phyloP scores from a whole-genome alignment of 306 rosid genomes.

The Cucurbita maxima region DNA sequence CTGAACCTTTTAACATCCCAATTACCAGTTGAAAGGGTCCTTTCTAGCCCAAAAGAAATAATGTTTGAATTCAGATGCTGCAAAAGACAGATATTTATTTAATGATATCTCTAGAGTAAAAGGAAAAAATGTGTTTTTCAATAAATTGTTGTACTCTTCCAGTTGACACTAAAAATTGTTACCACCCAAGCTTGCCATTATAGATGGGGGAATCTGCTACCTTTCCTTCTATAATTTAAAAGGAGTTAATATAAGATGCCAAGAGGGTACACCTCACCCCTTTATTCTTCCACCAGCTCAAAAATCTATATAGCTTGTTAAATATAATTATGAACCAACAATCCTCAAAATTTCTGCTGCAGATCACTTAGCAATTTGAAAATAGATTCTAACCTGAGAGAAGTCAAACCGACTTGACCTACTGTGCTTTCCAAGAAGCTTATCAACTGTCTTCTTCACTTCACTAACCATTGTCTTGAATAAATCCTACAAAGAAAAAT shows the following conservation, averaged over 20 bases:
- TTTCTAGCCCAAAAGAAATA: constrained; percentile 54
- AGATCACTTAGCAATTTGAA: not conserved
- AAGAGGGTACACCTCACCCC: not conserved
- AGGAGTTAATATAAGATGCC: not conserved
- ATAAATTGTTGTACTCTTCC: not conserved
- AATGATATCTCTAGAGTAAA: not conserved
- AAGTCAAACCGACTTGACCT: constrained; percentile 52
- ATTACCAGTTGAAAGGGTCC: constrained; percentile 84
- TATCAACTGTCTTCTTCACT: constrained; percentile 21
- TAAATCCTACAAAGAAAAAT: constrained; percentile 44
- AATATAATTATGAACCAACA: not conserved
- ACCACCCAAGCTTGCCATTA: not conserved
- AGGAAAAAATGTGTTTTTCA: not conserved
- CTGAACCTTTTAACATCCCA: constrained; percentile 65
- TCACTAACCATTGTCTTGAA: constrained; percentile 67
- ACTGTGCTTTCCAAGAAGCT: constrained; percentile 32
- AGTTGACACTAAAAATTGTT: not conserved
- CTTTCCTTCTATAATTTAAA: not conserved
- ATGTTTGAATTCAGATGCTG: constrained; percentile 20
- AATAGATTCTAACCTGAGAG: constrained; percentile 18
- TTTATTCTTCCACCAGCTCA: not conserved
- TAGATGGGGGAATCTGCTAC: not conserved
- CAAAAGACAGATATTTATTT: not conserved
- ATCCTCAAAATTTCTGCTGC: not conserved
- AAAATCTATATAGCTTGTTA: not conserved